Percentiles rank a stretch among this genome's conserved stretches.
These are phyloP conservation scores for Fistulifera solaris DNA, from an alignment of 108 stramenopile genomes.

Conservation along the genomic window DNA sequence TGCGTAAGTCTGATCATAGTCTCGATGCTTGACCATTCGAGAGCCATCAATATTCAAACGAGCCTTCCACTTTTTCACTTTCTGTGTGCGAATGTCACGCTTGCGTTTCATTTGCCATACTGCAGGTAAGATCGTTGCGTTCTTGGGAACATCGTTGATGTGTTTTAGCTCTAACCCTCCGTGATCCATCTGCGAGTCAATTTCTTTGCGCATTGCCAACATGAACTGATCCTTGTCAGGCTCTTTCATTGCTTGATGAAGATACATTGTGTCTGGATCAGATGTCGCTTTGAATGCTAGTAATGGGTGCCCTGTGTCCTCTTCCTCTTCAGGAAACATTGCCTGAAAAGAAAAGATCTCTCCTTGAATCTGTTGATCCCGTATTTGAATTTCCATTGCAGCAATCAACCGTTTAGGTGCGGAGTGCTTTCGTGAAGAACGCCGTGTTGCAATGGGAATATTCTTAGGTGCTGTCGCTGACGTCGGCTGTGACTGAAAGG, in stretches of 20 bases:
- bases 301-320: neutral
- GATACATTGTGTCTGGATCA: constrained; percentile 19
- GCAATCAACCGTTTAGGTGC: neutral
- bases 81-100: constrained; percentile 23
- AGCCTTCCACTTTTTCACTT: constrained; percentile 22
- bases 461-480: neutral
- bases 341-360: neutral
- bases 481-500: neutral
- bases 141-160: constrained; percentile 13
- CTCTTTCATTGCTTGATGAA: constrained; percentile 14
- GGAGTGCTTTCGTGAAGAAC: neutral
- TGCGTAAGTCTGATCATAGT: constrained; percentile 40
- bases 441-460: neutral
- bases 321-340: neutral
- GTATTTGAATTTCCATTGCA: neutral
- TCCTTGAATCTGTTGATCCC: neutral
- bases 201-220: constrained; percentile 18
- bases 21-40: constrained; percentile 9
- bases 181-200: neutral
- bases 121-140: constrained; percentile 21
- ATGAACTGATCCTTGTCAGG: constrained; percentile 17
- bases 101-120: constrained; percentile 47
- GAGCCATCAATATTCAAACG: constrained; percentile 26
- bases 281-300: constrained; percentile 3
- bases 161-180: constrained; percentile 12